phyloP scores from a whole-genome alignment of 768 basidiomycete genomes.

The Termitomyces sp. region DNA sequence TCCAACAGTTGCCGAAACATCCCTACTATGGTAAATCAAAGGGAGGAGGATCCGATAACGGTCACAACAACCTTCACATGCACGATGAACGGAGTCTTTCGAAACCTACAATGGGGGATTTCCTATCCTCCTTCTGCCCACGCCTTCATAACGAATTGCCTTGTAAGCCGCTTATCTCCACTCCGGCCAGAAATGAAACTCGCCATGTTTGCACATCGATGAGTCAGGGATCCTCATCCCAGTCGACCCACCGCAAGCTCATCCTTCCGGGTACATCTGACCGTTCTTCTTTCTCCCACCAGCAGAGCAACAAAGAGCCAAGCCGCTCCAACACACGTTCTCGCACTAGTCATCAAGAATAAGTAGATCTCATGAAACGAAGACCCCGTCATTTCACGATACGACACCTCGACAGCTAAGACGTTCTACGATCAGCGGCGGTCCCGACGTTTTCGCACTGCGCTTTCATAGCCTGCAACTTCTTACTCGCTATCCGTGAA shows the following conservation, averaged over 20 bases:
- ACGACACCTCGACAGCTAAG: neutral
- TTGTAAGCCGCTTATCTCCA: conserved; percentile 2
- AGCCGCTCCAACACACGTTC: neutral
- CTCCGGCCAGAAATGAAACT: neutral
- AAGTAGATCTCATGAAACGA: neutral
- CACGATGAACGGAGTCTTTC: neutral
- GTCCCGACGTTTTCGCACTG: conserved; percentile 5
- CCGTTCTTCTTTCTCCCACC: neutral
- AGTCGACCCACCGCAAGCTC: neutral
- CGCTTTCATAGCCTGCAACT: neutral
- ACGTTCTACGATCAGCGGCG: conserved; percentile 1
- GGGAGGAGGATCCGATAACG: neutral
- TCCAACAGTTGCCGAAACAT: neutral
- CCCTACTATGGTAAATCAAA: neutral
- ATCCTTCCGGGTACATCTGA: neutral
- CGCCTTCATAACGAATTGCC: neutral
- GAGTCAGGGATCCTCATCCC: neutral
- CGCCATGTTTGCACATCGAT: neutral
- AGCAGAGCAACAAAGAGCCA: neutral
- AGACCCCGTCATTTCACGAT: neutral
- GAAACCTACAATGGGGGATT: neutral
- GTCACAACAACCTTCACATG: neutral
- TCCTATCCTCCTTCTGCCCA: too few relatives aligned
- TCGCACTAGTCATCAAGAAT: neutral
- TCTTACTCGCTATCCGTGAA: neutral